A percentile compares a stretch with the other conserved stretches of the same genome.
These are phyloP conservation scores for Starmerella gropengiesseri DNA, from an alignment of 805 yeast species.

Conservation along the genomic window DNA sequence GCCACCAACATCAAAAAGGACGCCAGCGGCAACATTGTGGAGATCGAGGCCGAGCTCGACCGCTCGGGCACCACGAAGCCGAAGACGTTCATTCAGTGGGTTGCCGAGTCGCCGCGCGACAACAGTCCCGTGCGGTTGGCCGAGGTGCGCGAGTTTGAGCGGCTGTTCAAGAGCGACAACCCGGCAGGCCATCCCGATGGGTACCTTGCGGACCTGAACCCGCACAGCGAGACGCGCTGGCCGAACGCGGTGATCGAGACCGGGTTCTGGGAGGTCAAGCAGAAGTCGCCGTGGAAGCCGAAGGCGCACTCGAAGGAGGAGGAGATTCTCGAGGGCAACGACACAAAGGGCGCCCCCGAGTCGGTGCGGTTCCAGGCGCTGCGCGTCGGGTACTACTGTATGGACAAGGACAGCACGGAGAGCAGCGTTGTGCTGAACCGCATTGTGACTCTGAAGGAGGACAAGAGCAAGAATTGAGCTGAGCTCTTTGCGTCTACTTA, in stretches of 20 bases:
- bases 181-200: conserved; percentile 86
- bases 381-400: conserved; percentile 89
- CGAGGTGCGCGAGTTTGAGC: conserved; percentile 81
- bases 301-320: conserved; percentile 44
- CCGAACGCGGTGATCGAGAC: conserved; percentile 64
- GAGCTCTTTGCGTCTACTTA: not conserved
- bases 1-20: conserved; percentile 60
- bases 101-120: conserved; percentile 55
- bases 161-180: conserved; percentile 79
- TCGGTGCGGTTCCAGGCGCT: conserved; percentile 96
- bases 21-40: conserved; percentile 49
- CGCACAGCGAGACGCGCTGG: conserved; percentile 60
- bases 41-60: conserved; percentile 72
- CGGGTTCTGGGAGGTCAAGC: conserved; percentile 55
- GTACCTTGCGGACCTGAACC: conserved; percentile 71
- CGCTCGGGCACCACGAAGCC: conserved; percentile 58
- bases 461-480: conserved; percentile 27
- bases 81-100: conserved; percentile 96
- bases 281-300: conserved; percentile 60
- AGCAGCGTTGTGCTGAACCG: conserved; percentile 68
- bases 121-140: conserved; percentile 52
- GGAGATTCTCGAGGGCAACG: conserved; percentile 54
- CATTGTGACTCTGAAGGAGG: conserved; percentile 88
- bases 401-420: conserved; percentile 64
- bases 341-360: conserved; percentile 49